Conservation (phyloP, 768 basidiomycete species). For the Cantharellus anzutake region DNA sequence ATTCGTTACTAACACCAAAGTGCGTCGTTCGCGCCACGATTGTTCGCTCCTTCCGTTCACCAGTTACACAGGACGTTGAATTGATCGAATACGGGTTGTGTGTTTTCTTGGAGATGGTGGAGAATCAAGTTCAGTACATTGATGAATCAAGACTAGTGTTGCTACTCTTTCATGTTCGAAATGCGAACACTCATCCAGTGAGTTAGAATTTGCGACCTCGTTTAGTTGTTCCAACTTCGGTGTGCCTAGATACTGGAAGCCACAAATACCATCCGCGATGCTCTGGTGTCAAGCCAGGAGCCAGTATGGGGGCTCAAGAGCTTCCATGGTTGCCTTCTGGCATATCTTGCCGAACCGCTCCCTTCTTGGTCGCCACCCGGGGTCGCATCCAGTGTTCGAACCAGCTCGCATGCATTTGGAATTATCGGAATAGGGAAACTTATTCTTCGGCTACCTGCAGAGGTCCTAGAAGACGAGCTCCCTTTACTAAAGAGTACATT, state of each 20-base stretch:
- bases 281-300: conserved; percentile 48
- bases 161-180: conserved; percentile 49
- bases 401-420: conserved; percentile 61
- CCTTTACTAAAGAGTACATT: conserved; percentile 56
- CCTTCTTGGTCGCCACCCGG: conserved; percentile 14
- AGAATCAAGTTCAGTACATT: conserved; percentile 47
- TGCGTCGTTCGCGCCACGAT: conserved; percentile 17
- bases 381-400: conserved; percentile 28
- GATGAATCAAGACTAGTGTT: conserved; percentile 64
- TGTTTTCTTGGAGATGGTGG: conserved; percentile 66
- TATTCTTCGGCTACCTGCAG: conserved; percentile 56
- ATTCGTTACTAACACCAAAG: conserved; percentile 44
- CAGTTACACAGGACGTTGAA: conserved; percentile 31
- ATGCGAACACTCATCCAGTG: conserved; percentile 52
- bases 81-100: conserved; percentile 63
- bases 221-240: conserved; percentile 5
- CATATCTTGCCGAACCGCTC: conserved; percentile 35
- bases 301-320: conserved; percentile 75
- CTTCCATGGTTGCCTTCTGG: conserved; percentile 50
- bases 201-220: conserved; percentile 13
- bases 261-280: conserved; percentile 63
- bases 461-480: conserved; percentile 74
- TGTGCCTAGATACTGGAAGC: conserved; percentile 56
- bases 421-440: conserved; percentile 72
- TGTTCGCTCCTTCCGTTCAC: not conserved